Conservation (phyloP, 169 alveolate genomes). For the Cryptosporidium viatorum region DNA sequence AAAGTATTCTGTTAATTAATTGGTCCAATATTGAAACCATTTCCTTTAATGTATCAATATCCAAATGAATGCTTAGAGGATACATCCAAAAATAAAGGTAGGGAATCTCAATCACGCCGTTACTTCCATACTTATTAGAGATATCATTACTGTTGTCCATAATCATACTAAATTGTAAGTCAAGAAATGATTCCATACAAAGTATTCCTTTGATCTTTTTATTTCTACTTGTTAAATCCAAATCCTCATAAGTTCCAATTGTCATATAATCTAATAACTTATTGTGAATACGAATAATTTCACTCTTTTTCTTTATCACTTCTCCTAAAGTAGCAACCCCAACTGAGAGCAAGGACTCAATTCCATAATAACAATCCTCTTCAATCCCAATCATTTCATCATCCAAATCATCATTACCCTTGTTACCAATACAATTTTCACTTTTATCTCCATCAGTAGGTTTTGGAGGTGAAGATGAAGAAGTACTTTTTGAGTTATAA, state of each 20-base stretch:
- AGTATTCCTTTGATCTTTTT: slow-evolving; percentile 9
- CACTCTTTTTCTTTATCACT: slow-evolving; percentile 26
- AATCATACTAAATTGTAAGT: slow-evolving; percentile 16
- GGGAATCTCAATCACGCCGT: slow-evolving; percentile 64
- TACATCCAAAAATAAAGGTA: slow-evolving; percentile 59
- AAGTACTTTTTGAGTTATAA: not conserved
- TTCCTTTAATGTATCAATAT: slow-evolving; percentile 39
- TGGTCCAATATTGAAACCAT: slow-evolving; percentile 37
- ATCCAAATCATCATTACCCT: not conserved
- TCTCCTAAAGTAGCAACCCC: slow-evolving; percentile 48
- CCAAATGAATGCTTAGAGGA: slow-evolving; percentile 67
- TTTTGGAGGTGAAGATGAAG: not conserved
- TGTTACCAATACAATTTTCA: not conserved
- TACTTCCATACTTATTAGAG: slow-evolving; percentile 41
- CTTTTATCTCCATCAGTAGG: not conserved
- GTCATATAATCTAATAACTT: slow-evolving; percentile 32
- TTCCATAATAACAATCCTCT: slow-evolving; percentile 20
- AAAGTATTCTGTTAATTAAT: slow-evolving; percentile 29
- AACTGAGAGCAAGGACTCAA: slow-evolving; percentile 34
- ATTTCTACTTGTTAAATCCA: not conserved
- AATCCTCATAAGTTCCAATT: not conserved
- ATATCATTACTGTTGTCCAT: slow-evolving; percentile 20
- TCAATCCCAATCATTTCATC: not conserved
- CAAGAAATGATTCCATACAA: slow-evolving; percentile 51
- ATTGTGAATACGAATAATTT: slow-evolving; percentile 22